A percentile compares a stretch with the other conserved stretches of the same genome.
Conservation (phyloP, 192 early-diverging fungal genomes). For the Radiomyces spectabilis region DNA sequence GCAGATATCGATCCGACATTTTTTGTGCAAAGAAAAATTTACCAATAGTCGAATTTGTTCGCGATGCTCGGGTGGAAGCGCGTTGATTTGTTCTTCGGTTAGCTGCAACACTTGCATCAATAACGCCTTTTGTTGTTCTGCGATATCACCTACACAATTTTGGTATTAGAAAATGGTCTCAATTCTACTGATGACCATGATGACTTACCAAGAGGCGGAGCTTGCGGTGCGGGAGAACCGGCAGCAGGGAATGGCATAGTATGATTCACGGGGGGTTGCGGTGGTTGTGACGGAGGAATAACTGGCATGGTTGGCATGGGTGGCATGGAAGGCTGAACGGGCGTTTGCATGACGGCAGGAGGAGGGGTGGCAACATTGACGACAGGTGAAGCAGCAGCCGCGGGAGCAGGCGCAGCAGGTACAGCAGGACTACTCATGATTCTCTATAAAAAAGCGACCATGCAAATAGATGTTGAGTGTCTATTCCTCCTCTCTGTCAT, state of each 20-base stretch:
- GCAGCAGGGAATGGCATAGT: too few relatives aligned
- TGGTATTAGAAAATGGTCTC: constrained; percentile 5
- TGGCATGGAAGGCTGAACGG: not conserved
- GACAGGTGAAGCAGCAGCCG: not conserved
- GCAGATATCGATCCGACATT: not conserved
- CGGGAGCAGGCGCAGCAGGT: not conserved
- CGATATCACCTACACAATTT: too few relatives aligned
- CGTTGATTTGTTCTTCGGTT: constrained; percentile 73
- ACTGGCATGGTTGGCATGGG: not conserved
- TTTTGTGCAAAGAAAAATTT: not conserved
- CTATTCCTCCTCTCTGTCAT: too few relatives aligned
- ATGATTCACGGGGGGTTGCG: not conserved
- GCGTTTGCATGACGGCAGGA: constrained; percentile 1
- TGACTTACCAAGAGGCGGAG: too few relatives aligned
- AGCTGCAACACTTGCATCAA: constrained; percentile 76
- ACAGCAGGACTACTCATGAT: constrained; percentile 10
- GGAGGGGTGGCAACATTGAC: too few relatives aligned
- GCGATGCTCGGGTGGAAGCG: constrained; percentile 71
- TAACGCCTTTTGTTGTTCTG: constrained; percentile 63
- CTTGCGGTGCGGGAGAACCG: too few relatives aligned
- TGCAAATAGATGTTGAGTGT: too few relatives aligned
- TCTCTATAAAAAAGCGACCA: constrained; percentile 8
- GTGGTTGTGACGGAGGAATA: not conserved
- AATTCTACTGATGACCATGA: not conserved
- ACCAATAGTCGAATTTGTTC: constrained; percentile 62